A percentile compares a stretch with the other conserved stretches of the same genome.
Evolutionary conservation across 2,329 filamentous ascomycete genomes (phyloP).

Genomic region (Claviceps capensis): DNA sequence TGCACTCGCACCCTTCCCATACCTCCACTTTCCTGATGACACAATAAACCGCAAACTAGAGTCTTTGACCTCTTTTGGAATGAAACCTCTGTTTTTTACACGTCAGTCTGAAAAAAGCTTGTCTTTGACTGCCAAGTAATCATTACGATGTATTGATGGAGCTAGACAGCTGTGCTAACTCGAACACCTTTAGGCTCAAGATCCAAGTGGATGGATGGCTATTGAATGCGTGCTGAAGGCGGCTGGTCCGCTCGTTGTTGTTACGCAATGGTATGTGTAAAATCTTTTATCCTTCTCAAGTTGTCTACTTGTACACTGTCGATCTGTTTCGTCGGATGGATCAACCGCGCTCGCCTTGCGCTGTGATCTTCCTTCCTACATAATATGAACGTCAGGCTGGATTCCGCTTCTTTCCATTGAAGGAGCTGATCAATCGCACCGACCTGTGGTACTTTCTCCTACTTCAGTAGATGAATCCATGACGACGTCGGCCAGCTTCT

Average conservation of each 20-base stretch:
- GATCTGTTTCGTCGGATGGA: no score
- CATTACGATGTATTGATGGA: background rate
- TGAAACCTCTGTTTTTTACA: constrained; percentile 75
- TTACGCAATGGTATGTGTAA: background rate
- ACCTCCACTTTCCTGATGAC: constrained; percentile 53
- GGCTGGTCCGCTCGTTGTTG: background rate
- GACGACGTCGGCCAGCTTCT: no score
- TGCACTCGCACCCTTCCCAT: constrained; percentile 1
- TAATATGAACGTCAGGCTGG: no score
- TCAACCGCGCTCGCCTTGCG: no score
- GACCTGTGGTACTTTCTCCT: no score
- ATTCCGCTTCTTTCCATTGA: no score
- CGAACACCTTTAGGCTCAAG: background rate
- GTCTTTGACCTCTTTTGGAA: constrained; percentile 76
- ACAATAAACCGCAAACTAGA: constrained; percentile 85
- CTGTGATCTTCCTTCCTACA: no score
- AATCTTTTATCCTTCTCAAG: background rate
- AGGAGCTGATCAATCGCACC: no score
- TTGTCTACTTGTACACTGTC: no score
- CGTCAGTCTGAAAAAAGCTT: constrained; percentile 70
- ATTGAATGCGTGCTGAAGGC: background rate
- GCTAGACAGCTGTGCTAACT: constrained; percentile 13
- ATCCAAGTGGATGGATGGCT: constrained; percentile 7
- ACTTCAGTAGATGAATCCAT: no score
- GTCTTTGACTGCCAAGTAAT: constrained; percentile 2